Evolutionary conservation across 2,329 filamentous ascomycete species (phyloP), one percentile per base, ranked within the genome.

Genomic region (Xylaria sp.): DNA sequence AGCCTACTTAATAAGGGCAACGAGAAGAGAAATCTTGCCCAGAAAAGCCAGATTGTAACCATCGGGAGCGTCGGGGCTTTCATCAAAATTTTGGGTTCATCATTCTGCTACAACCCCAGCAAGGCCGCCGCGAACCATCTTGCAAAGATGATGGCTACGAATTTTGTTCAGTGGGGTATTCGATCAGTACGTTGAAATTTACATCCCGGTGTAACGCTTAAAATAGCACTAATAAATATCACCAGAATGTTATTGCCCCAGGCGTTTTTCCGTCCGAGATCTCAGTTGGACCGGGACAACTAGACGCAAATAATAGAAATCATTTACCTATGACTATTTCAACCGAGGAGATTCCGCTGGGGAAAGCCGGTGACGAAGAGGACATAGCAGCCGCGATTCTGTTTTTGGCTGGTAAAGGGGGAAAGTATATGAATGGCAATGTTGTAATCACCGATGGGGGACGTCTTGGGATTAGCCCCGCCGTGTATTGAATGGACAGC

Each of bases 121-220:
- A 70, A 68, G 15, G 65, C 65, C 20, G 68, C 65, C 3, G 60
- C 65, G 15, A 65, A 64, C 28, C 65, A 67, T 32, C 61, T 70
- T 55, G 57, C 57, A 15, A 65, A 65, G 50, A 67, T 67, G 68
- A 65, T 70, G 65, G 68, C 68, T 46, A 70, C 68, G 20, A 65
- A 65, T 32, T 70, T 67, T 30, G 55, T 69, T 43, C 67, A 67
- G 48, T 69, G 64, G 64, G 64, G 64, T 9, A 69, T 69, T 39
- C 48, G 64, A 61, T 67, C 65, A 0, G 65, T 67, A 63, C 18
- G 65, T 59, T 39, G 3, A 41, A 25, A 62, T 58, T 65, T 0
- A 59, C 62, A 7, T 20, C n/a, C 10, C n/a, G n/a, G n/a, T 45
- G 8, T 7, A 20, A 20, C n/a, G 18, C 18, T 20, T 7, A 20